Base-by-base conservation (phyloP, 352 stramenopile species). In the Pythium plurisporium region DNA sequence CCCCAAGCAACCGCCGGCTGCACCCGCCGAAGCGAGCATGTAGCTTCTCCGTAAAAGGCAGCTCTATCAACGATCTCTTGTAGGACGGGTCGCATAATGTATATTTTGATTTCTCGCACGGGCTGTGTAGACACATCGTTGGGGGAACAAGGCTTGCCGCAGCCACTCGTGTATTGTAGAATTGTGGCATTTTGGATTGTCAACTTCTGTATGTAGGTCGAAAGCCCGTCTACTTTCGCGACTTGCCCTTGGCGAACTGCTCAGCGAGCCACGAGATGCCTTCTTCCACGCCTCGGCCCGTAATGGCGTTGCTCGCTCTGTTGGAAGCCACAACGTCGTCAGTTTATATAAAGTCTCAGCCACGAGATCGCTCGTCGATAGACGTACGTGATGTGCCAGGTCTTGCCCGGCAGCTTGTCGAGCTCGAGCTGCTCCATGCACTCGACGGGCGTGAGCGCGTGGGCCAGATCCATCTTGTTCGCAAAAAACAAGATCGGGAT, bases 391-490 rank as follows among this genome's bases (percentile, higher is more conserved):
- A 95, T 92, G 59, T 90, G 81, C 86, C 83, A 95, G 8, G 86
- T 86, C 45, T 89, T 87, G 59, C 86, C 84, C 9, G 67, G 62
- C 5, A 95, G 74, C 23, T 83, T 88, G 22, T 92, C 76, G 23
- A 95, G 74, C 48, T 89, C 83, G 5, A 95, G 68, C 12, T 83
- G 64, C 55, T 89, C 71, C 73, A 91, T 89, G 63, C 80, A 91
- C 63, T 95, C 83, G 49, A 91, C 80, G 0, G 82, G 79, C 10
- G 79, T 85, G 30, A 94, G 63, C 5, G 76, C 73, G 45, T 85
- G 80, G 1, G 78, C 47, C 19, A 91, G 47, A 36, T 95, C 86
- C 82, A 91, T 95, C 57, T 95, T 95, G 70, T 95, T 95, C 41
- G 82, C 82, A 38, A 94, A 92, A 59, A 95, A 91, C 10, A 94